Evolutionary conservation across 1,139 yeast species (phyloP).

Genomic region (Saccharomycopsis crataegensis): DNA sequence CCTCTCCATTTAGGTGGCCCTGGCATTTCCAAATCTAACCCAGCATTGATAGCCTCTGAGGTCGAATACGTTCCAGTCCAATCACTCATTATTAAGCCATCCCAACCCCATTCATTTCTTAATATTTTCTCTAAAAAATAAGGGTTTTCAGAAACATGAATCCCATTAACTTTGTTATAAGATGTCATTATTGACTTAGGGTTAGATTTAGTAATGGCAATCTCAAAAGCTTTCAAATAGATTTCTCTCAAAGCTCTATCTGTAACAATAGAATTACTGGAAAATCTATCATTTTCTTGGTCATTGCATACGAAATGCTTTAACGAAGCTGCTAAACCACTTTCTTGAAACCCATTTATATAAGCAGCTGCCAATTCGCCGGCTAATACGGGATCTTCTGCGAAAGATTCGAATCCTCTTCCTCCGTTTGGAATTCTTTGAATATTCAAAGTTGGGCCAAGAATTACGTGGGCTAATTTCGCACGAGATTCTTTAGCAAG

Average conservation of each 20-base stretch:
- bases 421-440: slow-evolving; percentile 66
- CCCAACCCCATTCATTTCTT: slow-evolving; percentile 27
- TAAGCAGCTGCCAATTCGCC: slow-evolving; percentile 50
- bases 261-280: background rate
- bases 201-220: slow-evolving; percentile 40
- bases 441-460: slow-evolving; percentile 56
- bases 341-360: slow-evolving; percentile 27
- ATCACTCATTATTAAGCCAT: slow-evolving; percentile 60
- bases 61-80: slow-evolving; percentile 63
- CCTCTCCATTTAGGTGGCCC: slow-evolving; percentile 33
- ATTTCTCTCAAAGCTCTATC: slow-evolving; percentile 23
- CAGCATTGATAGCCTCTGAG: slow-evolving; percentile 49
- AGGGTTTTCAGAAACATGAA: slow-evolving; percentile 57
- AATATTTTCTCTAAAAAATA: slow-evolving; percentile 2
- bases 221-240: slow-evolving; percentile 54
- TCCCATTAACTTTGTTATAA: slow-evolving; percentile 50
- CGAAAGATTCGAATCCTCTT: slow-evolving; percentile 61
- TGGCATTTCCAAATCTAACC: slow-evolving; percentile 65
- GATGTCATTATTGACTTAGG: slow-evolving; percentile 50
- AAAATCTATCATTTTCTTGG: slow-evolving; percentile 48
- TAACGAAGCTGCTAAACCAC: slow-evolving; percentile 48
- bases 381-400: slow-evolving; percentile 55
- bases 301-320: slow-evolving; percentile 55
- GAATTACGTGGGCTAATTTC: slow-evolving; percentile 53
- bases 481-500: slow-evolving; percentile 47